Base-by-base conservation (phyloP, 1,284 basidiomycete species). In the Mixia osmundae region DNA sequence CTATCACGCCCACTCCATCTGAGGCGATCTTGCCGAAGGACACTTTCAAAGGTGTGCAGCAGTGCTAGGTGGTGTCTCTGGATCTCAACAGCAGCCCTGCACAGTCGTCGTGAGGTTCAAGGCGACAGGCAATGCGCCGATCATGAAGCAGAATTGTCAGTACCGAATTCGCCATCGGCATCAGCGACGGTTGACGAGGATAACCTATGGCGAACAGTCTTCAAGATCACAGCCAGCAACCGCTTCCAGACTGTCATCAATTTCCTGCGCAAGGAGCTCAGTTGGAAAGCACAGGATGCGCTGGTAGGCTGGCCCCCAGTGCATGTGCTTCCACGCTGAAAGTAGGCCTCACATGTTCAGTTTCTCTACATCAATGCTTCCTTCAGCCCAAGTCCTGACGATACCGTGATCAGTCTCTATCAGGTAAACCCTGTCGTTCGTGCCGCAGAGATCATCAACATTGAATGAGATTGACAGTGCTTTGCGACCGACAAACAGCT, bases 351-450 rank as follows among this genome's bases (percentile, higher is more conserved):
- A 27, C 25, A 20, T 8, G 11, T 16, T 3, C 50, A 94, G 87
- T 94, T 91, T 59, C 79, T 85, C 4, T 97, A 95, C 55, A 94
- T 97, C 63, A 95, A 95, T 52, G 66, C 85, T n/a, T 80, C 89
- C 0, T 95, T 95, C 56, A 77, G 78, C 3, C 83, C 83, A 30
- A 77, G 83, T 1, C 82, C 80, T 0, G 83, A 91, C 54, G 83
- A 89, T 52, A 79, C 76, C 0, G 80, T 89, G 3, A 72, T 78
- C 1, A 94, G 87, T 53, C 60, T 83, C 32, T 82, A 67, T 42
- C 47, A 54, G 27, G 56, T 57, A 35, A 46, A 50, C 43, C 24
- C 12, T n/a, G n/a, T n/a, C 10, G 11, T 29, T 16, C 14, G 21
- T 20, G 8, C 27, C 11, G 22, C 15, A 7, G 7, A 36, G 18